Conservation (phyloP, 2,329 filamentous ascomycete genomes). For the Ceratocystis alfenasii region DNA sequence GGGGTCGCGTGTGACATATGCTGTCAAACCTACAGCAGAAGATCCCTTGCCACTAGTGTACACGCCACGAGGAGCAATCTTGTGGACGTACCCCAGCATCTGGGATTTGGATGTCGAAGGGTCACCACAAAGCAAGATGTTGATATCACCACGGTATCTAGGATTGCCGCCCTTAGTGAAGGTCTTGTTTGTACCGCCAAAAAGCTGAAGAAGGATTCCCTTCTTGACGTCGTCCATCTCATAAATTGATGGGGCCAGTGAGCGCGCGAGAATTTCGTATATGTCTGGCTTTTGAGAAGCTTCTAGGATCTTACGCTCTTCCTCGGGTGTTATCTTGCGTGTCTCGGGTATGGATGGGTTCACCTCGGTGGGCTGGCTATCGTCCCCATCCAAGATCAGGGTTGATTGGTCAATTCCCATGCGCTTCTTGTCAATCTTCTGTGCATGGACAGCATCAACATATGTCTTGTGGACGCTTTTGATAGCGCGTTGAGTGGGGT, state of each 20-base stretch:
- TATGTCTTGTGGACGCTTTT: constrained; percentile 98
- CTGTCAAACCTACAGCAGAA: constrained; percentile 69
- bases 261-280: constrained; percentile 83
- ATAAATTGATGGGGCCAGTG: constrained; percentile 86
- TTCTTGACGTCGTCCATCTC: constrained; percentile 99
- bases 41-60: constrained; percentile 75
- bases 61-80: constrained; percentile 81
- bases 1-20: constrained; percentile 68
- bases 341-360: constrained; percentile 41
- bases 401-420: constrained; percentile 86
- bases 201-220: constrained; percentile 89
- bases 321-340: constrained; percentile 70
- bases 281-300: constrained; percentile 73
- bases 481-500: constrained; percentile 80
- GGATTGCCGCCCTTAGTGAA: constrained; percentile 95
- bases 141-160: constrained; percentile 94
- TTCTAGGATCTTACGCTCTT: constrained; percentile 76
- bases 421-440: constrained; percentile 91
- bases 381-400: constrained; percentile 50
- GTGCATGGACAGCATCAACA: constrained; percentile 86
- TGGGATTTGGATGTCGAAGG: constrained; percentile 96
- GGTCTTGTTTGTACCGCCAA: constrained; percentile 94
- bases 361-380: constrained; percentile 39
- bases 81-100: constrained; percentile 86
- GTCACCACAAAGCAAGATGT: constrained; percentile 90